Conservation (phyloP, 169 alveolate genomes). For the Cryptosporidium ryanae region DNA sequence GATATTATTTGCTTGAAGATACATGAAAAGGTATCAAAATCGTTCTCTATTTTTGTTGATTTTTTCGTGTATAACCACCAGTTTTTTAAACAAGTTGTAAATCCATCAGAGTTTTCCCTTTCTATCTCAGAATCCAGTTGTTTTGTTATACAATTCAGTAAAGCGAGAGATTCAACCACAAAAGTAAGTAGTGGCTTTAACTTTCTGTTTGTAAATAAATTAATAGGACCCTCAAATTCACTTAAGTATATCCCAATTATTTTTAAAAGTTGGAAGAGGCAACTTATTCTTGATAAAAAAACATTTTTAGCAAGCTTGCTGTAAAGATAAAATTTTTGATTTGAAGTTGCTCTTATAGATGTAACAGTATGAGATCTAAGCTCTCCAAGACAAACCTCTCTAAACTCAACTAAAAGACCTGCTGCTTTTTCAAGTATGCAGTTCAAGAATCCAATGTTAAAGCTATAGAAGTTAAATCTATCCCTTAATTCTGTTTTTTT, state of each 20-base stretch:
- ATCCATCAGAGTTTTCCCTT: constrained; percentile 7
- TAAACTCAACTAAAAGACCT: constrained; percentile 15
- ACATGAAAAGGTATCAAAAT: constrained; percentile 22
- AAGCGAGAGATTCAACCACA: constrained; percentile 57
- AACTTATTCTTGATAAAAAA: constrained; percentile 8
- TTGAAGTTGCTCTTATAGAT: constrained; percentile 21
- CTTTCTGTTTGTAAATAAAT: constrained; percentile 24
- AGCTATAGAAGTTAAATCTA: constrained; percentile 2
- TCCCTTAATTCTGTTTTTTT: constrained; percentile 9
- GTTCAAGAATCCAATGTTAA: constrained; percentile 10
- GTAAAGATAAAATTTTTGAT: neutral
- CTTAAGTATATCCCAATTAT: constrained; percentile 25
- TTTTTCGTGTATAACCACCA: constrained; percentile 58
- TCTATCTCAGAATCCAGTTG: constrained; percentile 26
- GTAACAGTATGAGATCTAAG: constrained; percentile 54
- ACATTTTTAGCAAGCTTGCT: neutral
- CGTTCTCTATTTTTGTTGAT: constrained; percentile 9
- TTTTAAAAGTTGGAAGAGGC: constrained; percentile 13
- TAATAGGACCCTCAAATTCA: constrained; percentile 48
- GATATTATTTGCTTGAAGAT: constrained; percentile 27
- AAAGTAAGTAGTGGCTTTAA: constrained; percentile 42
- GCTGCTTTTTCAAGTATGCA: constrained; percentile 5
- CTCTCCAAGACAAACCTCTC: constrained; percentile 66
- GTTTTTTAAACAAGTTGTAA: constrained; percentile 5
- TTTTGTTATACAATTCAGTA: constrained; percentile 30